phyloP scores from a whole-genome alignment of 768 basidiomycete species.

The Rhodosporidiobolus odoratus region DNA sequence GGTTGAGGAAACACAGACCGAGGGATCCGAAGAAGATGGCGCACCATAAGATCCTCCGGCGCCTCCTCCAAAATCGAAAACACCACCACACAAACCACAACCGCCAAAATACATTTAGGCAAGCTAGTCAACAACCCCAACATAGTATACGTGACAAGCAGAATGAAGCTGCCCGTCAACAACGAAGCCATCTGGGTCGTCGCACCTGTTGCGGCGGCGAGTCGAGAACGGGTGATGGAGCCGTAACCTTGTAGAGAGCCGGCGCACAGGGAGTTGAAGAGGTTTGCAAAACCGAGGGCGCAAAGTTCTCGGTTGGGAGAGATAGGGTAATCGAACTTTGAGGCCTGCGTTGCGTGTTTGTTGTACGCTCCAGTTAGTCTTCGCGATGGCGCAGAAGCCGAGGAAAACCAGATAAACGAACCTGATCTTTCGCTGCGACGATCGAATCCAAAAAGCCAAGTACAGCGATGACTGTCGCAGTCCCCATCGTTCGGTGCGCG shows the following conservation, averaged over 20 bases:
- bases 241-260: constrained; percentile 90
- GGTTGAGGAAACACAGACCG: not conserved
- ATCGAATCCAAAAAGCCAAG: constrained; percentile 92
- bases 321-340: constrained; percentile 28
- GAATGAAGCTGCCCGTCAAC: constrained; percentile 33
- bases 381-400: too few relatives aligned
- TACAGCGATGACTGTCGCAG: constrained; percentile 63
- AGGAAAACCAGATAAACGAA: not conserved
- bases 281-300: constrained; percentile 58
- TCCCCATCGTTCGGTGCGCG: constrained; percentile 15
- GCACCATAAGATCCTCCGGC: constrained; percentile 73
- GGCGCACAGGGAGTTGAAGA: constrained; percentile 64
- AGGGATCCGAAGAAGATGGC: constrained; percentile 38
- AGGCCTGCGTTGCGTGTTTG: too few relatives aligned
- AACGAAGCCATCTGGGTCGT: constrained; percentile 71
- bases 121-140: constrained; percentile 78
- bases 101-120: constrained; percentile 83
- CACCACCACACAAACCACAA: constrained; percentile 63
- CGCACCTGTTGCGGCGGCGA: constrained; percentile 83
- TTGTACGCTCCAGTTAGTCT: too few relatives aligned
- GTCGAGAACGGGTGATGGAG: constrained; percentile 82
- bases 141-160: constrained; percentile 83
- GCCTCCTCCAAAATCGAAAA: constrained; percentile 65
- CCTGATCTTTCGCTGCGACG: constrained; percentile 78
- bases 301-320: constrained; percentile 90